Percentiles rank a stretch among this genome's conserved stretches.
Evolutionary conservation across 768 basidiomycete genomes (phyloP).

Genomic region (Calocera cornea): DNA sequence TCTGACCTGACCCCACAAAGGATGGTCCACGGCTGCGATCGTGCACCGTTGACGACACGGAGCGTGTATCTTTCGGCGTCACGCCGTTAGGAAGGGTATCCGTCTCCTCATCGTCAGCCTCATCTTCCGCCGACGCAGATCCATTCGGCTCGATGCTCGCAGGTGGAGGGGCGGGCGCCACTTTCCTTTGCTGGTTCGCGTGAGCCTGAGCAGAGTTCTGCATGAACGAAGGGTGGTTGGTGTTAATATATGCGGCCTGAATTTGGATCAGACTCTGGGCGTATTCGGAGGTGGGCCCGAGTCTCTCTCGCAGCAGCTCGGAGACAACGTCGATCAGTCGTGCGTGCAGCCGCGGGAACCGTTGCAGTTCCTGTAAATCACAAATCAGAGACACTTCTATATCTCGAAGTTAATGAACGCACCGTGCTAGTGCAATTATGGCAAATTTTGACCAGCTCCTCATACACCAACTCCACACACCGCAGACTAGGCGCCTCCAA

Average conservation of each 20-base stretch:
- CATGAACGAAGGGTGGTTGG: conserved; percentile 92
- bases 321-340: conserved; percentile 95
- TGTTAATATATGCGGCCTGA: conserved; percentile 98
- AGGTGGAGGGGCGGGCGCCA: background rate
- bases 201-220: conserved; percentile 44
- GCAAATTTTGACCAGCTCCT: conserved; percentile 97
- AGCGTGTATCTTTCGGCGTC: background rate
- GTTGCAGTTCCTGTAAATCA: conserved; percentile 68
- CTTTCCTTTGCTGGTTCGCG: background rate
- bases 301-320: conserved; percentile 82
- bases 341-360: conserved; percentile 85
- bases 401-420: conserved; percentile 21
- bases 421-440: conserved; percentile 92
- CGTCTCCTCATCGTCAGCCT: background rate
- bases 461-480: conserved; percentile 96
- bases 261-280: conserved; percentile 91
- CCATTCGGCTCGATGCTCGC: background rate
- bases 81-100: background rate
- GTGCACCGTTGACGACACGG: background rate
- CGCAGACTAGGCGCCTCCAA: conserved; percentile 86
- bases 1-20: background rate
- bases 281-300: conserved; percentile 95
- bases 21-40: conserved; percentile 14
- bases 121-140: background rate
- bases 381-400: background rate